A percentile compares a stretch with the other conserved stretches of the same genome.
Evolutionary conservation across 2,329 filamentous ascomycete genomes (phyloP).

Genomic region (Penicillium concentricum): DNA sequence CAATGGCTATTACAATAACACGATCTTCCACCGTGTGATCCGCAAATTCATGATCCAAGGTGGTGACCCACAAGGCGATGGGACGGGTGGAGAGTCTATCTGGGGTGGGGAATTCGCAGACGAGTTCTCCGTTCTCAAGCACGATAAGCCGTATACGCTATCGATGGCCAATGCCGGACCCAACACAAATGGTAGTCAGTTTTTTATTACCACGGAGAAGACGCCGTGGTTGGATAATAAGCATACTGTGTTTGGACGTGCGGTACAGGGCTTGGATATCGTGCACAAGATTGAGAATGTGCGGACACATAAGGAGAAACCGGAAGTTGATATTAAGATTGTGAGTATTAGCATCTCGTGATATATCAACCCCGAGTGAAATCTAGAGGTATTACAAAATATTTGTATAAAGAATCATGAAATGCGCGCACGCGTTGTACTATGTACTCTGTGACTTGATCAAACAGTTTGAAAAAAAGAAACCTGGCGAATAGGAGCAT

Average conservation of each 20-base stretch:
- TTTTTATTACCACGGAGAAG: constrained; percentile 98
- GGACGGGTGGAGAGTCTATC: constrained; percentile 85
- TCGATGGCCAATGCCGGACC: constrained; percentile 98
- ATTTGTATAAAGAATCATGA: constrained; percentile 1
- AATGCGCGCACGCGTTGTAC: not conserved
- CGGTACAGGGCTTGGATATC: constrained; percentile 86
- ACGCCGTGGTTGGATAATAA: constrained; percentile 95
- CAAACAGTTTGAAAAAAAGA: not conserved
- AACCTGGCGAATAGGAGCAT: not conserved
- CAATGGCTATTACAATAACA: constrained; percentile 93
- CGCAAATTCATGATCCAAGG: constrained; percentile 96
- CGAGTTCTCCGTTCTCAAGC: constrained; percentile 85
- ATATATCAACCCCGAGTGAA: not conserved
- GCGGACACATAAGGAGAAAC: constrained; percentile 85
- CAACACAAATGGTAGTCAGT: constrained; percentile 93
- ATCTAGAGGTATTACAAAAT: not conserved
- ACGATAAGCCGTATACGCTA: constrained; percentile 94
- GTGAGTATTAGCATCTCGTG: constrained; percentile 65
- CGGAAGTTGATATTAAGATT: constrained; percentile 96
- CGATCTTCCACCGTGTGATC: constrained; percentile 96
- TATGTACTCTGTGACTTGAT: constrained; percentile 1
- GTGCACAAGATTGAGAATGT: constrained; percentile 94
- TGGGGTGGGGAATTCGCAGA: constrained; percentile 93
- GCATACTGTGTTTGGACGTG: constrained; percentile 93
- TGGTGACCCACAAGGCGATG: constrained; percentile 83